phyloP scores from a whole-genome alignment of 2,329 filamentous ascomycete genomes.

The Fusarium illudens region DNA sequence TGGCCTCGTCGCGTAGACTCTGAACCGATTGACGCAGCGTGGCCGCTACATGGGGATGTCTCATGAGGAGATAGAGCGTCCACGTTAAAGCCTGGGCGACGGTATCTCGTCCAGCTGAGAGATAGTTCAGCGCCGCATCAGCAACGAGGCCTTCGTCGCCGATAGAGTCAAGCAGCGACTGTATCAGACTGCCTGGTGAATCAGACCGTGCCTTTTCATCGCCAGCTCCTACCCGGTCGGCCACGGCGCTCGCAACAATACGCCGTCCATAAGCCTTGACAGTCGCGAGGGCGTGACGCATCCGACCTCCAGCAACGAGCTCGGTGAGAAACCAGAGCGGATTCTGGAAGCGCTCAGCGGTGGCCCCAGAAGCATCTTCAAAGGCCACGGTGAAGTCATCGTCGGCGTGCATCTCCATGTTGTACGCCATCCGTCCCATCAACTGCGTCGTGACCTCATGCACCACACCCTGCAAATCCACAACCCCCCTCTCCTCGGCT shows the following conservation, averaged over 20 bases:
- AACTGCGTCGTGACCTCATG: conserved; percentile 71
- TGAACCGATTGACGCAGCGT: conserved; percentile 56
- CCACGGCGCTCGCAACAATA: conserved; percentile 64
- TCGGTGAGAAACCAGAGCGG: conserved; percentile 70
- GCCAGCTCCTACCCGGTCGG: conserved; percentile 40
- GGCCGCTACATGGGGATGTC: conserved; percentile 52
- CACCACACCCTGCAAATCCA: conserved; percentile 68
- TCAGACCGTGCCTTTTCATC: conserved; percentile 20
- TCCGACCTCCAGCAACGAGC: conserved; percentile 53
- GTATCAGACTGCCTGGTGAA: conserved; percentile 65
- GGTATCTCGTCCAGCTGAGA: conserved; percentile 71
- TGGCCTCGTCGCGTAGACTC: conserved; percentile 11
- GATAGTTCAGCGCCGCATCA: conserved; percentile 71
- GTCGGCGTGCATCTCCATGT: conserved; percentile 71
- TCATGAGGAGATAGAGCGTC: conserved; percentile 68
- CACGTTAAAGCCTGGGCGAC: conserved; percentile 72
- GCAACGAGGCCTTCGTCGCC: conserved; percentile 63
- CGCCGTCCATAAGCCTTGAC: conserved; percentile 64
- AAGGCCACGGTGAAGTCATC: conserved; percentile 69
- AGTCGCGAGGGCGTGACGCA: conserved; percentile 58
- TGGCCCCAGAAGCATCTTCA: conserved; percentile 68
- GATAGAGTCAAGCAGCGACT: conserved; percentile 66
- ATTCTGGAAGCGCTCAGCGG: conserved; percentile 71
- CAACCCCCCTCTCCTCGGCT: conserved; percentile 38
- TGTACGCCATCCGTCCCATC: conserved; percentile 75